Evolutionary conservation across 129 eudicot species (phyloP).

Genomic region (Pseudognaphalium luteoalbum): DNA sequence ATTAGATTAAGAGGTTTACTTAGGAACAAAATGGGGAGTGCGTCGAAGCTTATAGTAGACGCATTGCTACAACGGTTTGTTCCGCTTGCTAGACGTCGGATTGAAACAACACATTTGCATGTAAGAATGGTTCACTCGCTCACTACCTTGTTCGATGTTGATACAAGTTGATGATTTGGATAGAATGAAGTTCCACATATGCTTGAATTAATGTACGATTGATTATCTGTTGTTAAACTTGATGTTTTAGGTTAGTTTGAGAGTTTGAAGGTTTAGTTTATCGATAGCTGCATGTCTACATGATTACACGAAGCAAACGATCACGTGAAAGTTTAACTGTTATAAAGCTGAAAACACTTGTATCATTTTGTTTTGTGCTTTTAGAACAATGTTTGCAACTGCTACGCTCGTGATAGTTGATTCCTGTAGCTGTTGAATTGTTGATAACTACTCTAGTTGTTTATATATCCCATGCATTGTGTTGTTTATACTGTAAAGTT

Average conservation of each 20-base stretch:
- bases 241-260: too few species aligned
- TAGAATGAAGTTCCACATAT: not conserved
- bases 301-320: not conserved
- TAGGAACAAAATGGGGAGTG: conserved; percentile 45
- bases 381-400: not conserved
- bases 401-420: not conserved
- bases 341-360: too few species aligned
- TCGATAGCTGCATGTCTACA: not conserved
- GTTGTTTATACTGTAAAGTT: conserved; percentile 17
- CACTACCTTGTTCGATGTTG: not conserved
- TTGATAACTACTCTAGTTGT: too few species aligned
- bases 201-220: not conserved
- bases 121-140: conserved; percentile 30
- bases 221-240: not conserved
- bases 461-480: conserved; percentile 9
- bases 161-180: too few species aligned
- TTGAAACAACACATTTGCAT: conserved; percentile 87
- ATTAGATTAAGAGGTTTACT: conserved; percentile 5
- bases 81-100: conserved; percentile 89
- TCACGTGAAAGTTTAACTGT: too few species aligned
- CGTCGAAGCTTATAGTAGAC: conserved; percentile 82
- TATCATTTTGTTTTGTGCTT: not conserved
- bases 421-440: not conserved
- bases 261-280: not conserved
- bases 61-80: conserved; percentile 88